Evolutionary conservation across 2,329 filamentous ascomycete species (phyloP).

Genomic region (Conoideocrella luteorostrata): DNA sequence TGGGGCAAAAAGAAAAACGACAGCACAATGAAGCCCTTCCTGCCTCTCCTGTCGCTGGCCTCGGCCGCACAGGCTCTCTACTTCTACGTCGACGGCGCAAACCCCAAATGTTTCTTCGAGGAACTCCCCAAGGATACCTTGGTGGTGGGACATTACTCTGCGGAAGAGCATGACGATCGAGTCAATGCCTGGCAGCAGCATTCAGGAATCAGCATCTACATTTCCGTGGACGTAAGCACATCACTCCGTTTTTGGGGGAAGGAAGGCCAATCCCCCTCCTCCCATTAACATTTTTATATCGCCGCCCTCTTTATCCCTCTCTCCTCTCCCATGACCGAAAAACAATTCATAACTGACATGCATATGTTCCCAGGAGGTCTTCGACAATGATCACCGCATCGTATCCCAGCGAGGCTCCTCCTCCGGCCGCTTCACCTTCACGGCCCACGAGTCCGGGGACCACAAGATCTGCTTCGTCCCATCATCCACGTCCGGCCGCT

Average conservation of each 20-base stretch:
- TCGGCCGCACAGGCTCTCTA: slow-evolving; percentile 72
- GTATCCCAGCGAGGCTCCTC: slow-evolving; percentile 75
- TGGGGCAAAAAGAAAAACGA: neutral
- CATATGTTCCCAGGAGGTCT: slow-evolving; percentile 86
- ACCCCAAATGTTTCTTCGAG: slow-evolving; percentile 95
- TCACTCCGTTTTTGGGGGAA: too few relatives aligned
- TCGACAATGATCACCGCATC: slow-evolving; percentile 96
- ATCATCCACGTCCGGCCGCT: slow-evolving; percentile 61
- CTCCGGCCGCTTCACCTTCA: slow-evolving; percentile 89
- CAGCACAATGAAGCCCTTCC: slow-evolving; percentile 48
- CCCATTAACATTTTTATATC: too few relatives aligned
- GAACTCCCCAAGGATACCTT: slow-evolving; percentile 96
- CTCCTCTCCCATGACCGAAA: neutral
- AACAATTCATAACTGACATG: too few relatives aligned
- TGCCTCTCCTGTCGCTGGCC: slow-evolving; percentile 61
- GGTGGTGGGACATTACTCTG: slow-evolving; percentile 86
- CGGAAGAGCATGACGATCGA: slow-evolving; percentile 75
- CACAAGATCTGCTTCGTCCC: slow-evolving; percentile 94
- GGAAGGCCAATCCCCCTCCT: too few relatives aligned
- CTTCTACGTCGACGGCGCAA: slow-evolving; percentile 86
- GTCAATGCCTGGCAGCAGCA: slow-evolving; percentile 64
- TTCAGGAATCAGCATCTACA: slow-evolving; percentile 72
- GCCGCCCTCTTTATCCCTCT: neutral
- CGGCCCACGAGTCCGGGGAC: slow-evolving; percentile 86
- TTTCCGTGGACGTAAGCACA: slow-evolving; percentile 81